Percentiles rank a stretch among this genome's conserved stretches.
Conservation (phyloP, 306 rosid species). For the Fagus crenata region DNA sequence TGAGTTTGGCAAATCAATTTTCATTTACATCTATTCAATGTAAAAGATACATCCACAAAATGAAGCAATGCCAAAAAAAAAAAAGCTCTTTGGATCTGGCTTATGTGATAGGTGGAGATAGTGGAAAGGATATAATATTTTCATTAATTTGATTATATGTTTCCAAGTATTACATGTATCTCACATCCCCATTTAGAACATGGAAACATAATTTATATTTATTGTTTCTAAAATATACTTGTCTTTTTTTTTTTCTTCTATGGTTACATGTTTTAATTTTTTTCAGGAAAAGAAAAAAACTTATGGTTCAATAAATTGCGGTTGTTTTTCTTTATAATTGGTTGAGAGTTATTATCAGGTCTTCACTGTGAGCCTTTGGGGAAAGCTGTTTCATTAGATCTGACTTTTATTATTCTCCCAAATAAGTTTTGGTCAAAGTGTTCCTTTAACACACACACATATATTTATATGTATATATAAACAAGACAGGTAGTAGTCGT, state of each 20-base stretch:
- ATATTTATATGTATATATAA: background rate
- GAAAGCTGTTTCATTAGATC: background rate
- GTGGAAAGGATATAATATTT: too few relatives aligned
- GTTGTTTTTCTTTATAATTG: background rate
- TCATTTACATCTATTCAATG: background rate
- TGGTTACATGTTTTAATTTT: background rate
- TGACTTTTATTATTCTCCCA: background rate
- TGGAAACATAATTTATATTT: too few relatives aligned
- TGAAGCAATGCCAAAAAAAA: background rate
- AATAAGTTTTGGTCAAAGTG: constrained; percentile 2
- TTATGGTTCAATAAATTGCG: background rate
- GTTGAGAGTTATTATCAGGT: background rate
- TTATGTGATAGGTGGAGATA: constrained; percentile 18
- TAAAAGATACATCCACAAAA: background rate
- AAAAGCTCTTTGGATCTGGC: constrained; percentile 2
- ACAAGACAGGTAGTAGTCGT: background rate
- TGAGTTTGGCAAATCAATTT: constrained; percentile 1
- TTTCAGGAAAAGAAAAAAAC: background rate
- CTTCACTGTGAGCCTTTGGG: background rate
- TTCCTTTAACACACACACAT: background rate
- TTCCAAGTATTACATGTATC: too few relatives aligned
- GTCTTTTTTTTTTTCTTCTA: background rate
- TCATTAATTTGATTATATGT: too few relatives aligned
- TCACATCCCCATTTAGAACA: too few relatives aligned
- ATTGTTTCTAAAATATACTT: background rate